Evolutionary conservation across 2,329 filamentous ascomycete genomes (phyloP).

Genomic region (Epichloe sibirici): DNA sequence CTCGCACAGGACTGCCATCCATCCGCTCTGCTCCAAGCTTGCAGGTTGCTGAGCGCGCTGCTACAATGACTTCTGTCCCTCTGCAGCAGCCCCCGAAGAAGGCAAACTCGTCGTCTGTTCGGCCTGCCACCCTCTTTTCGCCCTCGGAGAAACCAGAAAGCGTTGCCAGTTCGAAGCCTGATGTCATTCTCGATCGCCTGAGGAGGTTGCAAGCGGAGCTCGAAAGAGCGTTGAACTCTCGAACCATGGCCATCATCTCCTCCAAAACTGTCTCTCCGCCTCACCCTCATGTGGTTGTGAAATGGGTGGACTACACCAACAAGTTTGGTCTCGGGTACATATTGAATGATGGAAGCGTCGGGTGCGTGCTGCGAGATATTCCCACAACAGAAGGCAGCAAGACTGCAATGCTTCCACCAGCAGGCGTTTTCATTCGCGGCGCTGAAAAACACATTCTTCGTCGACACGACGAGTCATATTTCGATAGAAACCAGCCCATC

Average conservation of each 20-base stretch:
- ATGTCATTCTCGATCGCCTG: slow-evolving; percentile 43
- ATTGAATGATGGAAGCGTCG: slow-evolving; percentile 68
- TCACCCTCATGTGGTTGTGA: slow-evolving; percentile 53
- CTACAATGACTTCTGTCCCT: slow-evolving; percentile 15
- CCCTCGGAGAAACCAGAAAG: slow-evolving; percentile 37
- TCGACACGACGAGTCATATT: slow-evolving; percentile 41
- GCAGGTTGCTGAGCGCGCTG: slow-evolving; percentile 19
- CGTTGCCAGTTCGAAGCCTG: slow-evolving; percentile 43
- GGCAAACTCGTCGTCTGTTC: slow-evolving; percentile 18
- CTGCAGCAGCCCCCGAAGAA: slow-evolving; percentile 13
- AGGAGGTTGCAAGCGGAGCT: slow-evolving; percentile 46
- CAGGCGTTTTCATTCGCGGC: slow-evolving; percentile 58
- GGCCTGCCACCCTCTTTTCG: slow-evolving; percentile 41
- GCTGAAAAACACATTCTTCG: slow-evolving; percentile 60
- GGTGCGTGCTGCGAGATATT: slow-evolving; percentile 52
- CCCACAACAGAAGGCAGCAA: slow-evolving; percentile 38
- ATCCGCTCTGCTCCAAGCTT: slow-evolving; percentile 16
- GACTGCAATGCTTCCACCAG: slow-evolving; percentile 48
- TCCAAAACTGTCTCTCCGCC: slow-evolving; percentile 41
- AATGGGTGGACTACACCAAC: slow-evolving; percentile 84
- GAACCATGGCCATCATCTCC: slow-evolving; percentile 48
- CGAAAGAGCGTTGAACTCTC: slow-evolving; percentile 49
- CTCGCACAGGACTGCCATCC: slow-evolving; percentile 16
- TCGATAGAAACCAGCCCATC: slow-evolving; percentile 46
- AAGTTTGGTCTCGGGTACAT: slow-evolving; percentile 80